A percentile compares a stretch with the other conserved stretches of the same genome.
phyloP scores from a whole-genome alignment of 2,329 filamentous ascomycete genomes.

The Diplodia seriata region DNA sequence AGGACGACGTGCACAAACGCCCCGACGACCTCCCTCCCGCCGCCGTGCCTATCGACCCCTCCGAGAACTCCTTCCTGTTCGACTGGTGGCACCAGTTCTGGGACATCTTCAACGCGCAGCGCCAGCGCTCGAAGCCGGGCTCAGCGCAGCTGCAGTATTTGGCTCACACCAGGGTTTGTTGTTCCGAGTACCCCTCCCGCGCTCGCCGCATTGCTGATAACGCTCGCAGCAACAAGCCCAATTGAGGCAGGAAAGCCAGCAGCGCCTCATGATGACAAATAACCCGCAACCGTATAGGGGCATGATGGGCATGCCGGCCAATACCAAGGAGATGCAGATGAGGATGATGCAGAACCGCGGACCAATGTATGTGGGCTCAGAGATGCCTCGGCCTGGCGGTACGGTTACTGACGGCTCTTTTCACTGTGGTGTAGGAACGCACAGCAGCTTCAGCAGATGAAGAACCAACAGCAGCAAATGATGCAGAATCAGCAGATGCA shows the following conservation, averaged over 20 bases:
- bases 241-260: constrained; percentile 73
- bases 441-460: constrained; percentile 70
- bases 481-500: constrained; percentile 81
- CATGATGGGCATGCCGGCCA: constrained; percentile 71
- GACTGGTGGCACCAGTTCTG: constrained; percentile 99
- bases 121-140: constrained; percentile 53
- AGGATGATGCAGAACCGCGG: constrained; percentile 81
- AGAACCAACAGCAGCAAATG: constrained; percentile 58
- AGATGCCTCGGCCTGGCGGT: neutral
- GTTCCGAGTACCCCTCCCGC: neutral
- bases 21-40: constrained; percentile 82
- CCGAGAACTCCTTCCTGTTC: constrained; percentile 84
- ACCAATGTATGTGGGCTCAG: constrained; percentile 64
- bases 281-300: constrained; percentile 62
- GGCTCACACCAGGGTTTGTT: constrained; percentile 77
- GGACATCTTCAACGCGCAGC: constrained; percentile 90
- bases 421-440: constrained; percentile 56
- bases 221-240: constrained; percentile 67
- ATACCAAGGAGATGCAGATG: constrained; percentile 67
- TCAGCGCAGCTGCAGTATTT: constrained; percentile 75
- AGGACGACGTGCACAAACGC: constrained; percentile 79
- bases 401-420: constrained; percentile 12
- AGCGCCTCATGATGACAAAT: constrained; percentile 77
- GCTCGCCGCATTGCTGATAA: constrained; percentile 33
- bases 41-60: constrained; percentile 65